phyloP scores from a whole-genome alignment of 768 basidiomycete genomes.

The Hemileccinum rubropunctum region DNA sequence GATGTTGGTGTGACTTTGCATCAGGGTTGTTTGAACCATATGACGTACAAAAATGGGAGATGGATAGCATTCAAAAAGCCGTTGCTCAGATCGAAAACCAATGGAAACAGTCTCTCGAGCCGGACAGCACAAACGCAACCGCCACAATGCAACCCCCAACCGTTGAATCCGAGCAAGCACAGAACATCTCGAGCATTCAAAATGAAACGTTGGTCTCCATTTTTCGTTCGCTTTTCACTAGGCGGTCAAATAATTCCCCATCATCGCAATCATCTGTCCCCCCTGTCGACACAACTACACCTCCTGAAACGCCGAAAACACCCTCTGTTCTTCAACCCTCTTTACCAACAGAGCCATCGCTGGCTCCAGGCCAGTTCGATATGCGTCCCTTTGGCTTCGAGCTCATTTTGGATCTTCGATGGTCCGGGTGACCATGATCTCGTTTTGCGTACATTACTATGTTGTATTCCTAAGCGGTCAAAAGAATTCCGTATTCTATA shows the following conservation, averaged over 20 bases:
- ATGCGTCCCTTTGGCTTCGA: conserved; percentile 70
- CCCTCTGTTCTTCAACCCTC: conserved; percentile 5
- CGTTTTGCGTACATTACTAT: conserved; percentile 8
- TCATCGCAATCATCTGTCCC: background rate
- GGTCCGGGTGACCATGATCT: conserved; percentile 39
- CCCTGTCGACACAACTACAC: background rate
- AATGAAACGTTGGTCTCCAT: conserved; percentile 22
- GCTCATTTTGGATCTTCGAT: conserved; percentile 72
- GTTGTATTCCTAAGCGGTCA: conserved; percentile 20
- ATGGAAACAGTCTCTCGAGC: conserved; percentile 28
- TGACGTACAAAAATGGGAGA: conserved; percentile 75
- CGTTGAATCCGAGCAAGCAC: conserved; percentile 11
- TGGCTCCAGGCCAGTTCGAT: conserved; percentile 59
- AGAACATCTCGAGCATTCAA: conserved; percentile 1
- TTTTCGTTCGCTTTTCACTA: conserved; percentile 25
- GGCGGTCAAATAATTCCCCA: conserved; percentile 5
- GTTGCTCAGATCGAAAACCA: conserved; percentile 35
- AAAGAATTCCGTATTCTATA: conserved; percentile 12
- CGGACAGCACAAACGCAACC: conserved; percentile 22
- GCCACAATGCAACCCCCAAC: conserved; percentile 19
- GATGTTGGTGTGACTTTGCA: conserved; percentile 85
- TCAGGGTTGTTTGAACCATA: conserved; percentile 71
- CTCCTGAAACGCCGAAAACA: conserved; percentile 6
- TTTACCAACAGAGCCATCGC: conserved; percentile 13
- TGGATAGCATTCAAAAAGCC: conserved; percentile 52